phyloP scores from a whole-genome alignment of 495 filamentous ascomycete species.

The Xylaria venustula region DNA sequence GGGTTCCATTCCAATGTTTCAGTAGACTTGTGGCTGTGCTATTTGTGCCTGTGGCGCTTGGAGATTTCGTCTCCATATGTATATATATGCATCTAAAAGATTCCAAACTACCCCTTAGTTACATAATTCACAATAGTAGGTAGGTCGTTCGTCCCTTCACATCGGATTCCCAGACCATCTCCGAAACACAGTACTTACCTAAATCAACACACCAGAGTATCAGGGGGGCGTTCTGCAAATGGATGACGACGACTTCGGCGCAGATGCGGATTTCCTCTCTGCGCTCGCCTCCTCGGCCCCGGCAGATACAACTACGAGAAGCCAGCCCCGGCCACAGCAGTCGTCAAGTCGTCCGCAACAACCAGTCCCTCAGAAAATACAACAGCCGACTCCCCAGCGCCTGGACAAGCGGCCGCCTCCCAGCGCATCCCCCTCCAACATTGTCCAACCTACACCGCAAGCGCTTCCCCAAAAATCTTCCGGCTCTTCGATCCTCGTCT shows the following conservation, averaged over 20 bases:
- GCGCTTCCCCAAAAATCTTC: slow-evolving; percentile 64
- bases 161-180: too few relatives aligned
- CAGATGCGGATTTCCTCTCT: slow-evolving; percentile 57
- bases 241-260: slow-evolving; percentile 61
- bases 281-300: slow-evolving; percentile 49
- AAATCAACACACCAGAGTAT: too few relatives aligned
- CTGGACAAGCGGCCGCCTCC: slow-evolving; percentile 41
- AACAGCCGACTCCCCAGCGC: slow-evolving; percentile 35
- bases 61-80: too few relatives aligned
- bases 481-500: slow-evolving; percentile 80
- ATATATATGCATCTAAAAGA: neutral
- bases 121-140: too few relatives aligned
- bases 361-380: slow-evolving; percentile 23
- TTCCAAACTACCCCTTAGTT: too few relatives aligned
- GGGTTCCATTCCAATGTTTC: too few relatives aligned
- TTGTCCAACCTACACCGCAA: slow-evolving; percentile 87
- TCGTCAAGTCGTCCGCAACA: slow-evolving; percentile 34
- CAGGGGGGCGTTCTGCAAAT: slow-evolving; percentile 18
- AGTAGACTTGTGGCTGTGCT: slow-evolving; percentile 15
- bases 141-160: too few relatives aligned
- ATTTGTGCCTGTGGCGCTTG: neutral
- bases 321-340: slow-evolving; percentile 18
- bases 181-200: too few relatives aligned
- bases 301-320: slow-evolving; percentile 7
- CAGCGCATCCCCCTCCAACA: slow-evolving; percentile 40